These are phyloP conservation scores for Torulaspora quercuum DNA, from an alignment of 805 yeast genomes.

Conservation along the genomic window DNA sequence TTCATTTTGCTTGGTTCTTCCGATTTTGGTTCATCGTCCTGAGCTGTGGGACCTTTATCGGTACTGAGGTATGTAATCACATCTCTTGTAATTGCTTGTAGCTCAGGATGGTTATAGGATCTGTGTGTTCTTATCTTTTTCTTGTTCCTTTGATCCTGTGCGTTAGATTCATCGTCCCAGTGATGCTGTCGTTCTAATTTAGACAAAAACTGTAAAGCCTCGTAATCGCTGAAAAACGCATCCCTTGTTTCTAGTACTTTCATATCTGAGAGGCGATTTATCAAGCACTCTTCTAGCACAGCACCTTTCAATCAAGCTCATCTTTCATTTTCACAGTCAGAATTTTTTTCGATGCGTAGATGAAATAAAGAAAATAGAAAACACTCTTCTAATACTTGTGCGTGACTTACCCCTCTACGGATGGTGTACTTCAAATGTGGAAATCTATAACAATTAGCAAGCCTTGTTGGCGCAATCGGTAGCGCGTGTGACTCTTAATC, in stretches of 20 bases:
- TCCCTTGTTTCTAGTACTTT: conserved; percentile 47
- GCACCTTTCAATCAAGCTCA: too few species aligned
- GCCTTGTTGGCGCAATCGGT: conserved; percentile 27
- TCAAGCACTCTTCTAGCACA: too few species aligned
- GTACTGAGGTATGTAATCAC: conserved; percentile 29
- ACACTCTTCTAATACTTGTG: too few species aligned
- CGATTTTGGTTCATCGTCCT: conserved; percentile 20
- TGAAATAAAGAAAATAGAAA: too few species aligned
- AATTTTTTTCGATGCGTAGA: too few species aligned
- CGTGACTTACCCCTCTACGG: background rate
- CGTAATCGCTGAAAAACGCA: conserved; percentile 55
- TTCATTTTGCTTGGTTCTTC: conserved; percentile 19
- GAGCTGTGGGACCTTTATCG: conserved; percentile 21
- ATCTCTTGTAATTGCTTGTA: conserved; percentile 38
- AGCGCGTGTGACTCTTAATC: conserved; percentile 26
- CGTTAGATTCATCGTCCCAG: conserved; percentile 33
- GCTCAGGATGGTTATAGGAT: conserved; percentile 36
- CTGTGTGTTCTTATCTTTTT: conserved; percentile 29
- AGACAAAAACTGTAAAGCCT: conserved; percentile 48
- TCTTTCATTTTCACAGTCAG: too few species aligned
- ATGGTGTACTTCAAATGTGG: too few species aligned
- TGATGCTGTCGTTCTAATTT: conserved; percentile 40
- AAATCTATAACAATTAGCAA: background rate
- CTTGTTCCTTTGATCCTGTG: conserved; percentile 19
- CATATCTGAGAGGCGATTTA: too few species aligned